Evolutionary conservation across 2,329 filamentous ascomycete genomes (phyloP), one percentile per base, ranked within the genome.

Genomic region (Helicocarpus griseus): DNA sequence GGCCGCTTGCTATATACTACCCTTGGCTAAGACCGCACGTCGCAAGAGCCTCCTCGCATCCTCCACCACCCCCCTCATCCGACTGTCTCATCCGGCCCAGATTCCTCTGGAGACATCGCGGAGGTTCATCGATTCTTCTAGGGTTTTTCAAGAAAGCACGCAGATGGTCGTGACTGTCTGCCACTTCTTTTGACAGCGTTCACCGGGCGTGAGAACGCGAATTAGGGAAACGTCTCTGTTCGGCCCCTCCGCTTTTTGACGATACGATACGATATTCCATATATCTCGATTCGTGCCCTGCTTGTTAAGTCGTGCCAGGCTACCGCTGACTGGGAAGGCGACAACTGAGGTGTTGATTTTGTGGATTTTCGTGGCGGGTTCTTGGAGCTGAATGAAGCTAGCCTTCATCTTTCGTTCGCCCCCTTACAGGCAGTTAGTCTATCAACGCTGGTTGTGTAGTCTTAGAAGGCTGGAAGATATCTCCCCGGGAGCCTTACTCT

Each of bases 361-460:
- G 29, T 26, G 21, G 19, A 26, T 36, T 14, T 36, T 47, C 5
- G 45, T 24, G 21, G 17, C 13, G n/a, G 14, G 21, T 47, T 47
- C 45, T 19, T 36, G 13, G 21, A 26, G 45, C 31, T 47, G 45
- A 26, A 24, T 36, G 45, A 47, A 47, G 31, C 45, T 47, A 36
- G 45, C 21, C 29, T 47, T 47, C 44, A 26, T 36, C n/a, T 13
- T 22, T 47, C 29, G 11, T 31, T 36, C 31, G 17, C 29, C 11
- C 29, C 29, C 1, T 46, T 33, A 19, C n/a, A 46, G 24, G 26
- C 21, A 21, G 17, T 28, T n/a, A 46, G 31, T 11, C 21, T n/a
- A n/a, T 14, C 17, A 33, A 46, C 28, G 21, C 29, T 35, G 11
- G 17, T 8, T 29, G 44, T 29, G n/a, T 46, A 36, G 13, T 4